These are phyloP conservation scores for Excoecaria cochinchinensis DNA, from an alignment of 345 rosid species.

Conservation along the genomic window DNA sequence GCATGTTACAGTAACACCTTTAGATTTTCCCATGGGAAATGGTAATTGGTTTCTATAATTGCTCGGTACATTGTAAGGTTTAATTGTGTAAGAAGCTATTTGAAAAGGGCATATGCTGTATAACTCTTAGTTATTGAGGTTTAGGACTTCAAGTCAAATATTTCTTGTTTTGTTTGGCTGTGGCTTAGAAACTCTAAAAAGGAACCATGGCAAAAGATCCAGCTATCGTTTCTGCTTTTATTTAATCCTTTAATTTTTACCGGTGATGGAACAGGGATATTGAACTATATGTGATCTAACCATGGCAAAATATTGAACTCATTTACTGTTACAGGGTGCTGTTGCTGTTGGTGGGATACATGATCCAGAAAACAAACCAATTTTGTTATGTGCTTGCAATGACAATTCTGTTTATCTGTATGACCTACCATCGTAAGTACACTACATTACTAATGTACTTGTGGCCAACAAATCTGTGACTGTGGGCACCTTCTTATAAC, in stretches of 20 bases:
- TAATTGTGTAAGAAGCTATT: not conserved
- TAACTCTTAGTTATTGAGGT: not conserved
- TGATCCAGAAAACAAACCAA: constrained; percentile 25
- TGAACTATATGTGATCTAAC: too few relatives aligned
- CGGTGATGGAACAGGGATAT: too few relatives aligned
- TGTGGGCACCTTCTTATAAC: too few relatives aligned
- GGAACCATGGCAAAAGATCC: not conserved
- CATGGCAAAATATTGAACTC: too few relatives aligned
- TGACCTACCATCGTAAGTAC: constrained; percentile 19
- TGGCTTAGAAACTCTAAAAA: not conserved
- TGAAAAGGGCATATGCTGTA: too few relatives aligned
- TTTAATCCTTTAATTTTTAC: too few relatives aligned
- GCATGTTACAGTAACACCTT: not conserved
- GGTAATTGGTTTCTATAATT: not conserved
- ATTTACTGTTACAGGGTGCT: constrained; percentile 14
- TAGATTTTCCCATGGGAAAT: not conserved
- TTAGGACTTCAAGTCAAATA: not conserved
- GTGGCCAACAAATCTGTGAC: not conserved
- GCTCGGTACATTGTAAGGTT: not conserved
- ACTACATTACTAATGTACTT: not conserved
- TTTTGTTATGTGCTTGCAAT: constrained; percentile 25
- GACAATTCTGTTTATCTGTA: constrained; percentile 17
- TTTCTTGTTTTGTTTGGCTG: not conserved
- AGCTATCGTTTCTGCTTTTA: too few relatives aligned
- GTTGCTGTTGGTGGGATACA: constrained; percentile 12